These are phyloP conservation scores for Nothopassalora personata DNA, from an alignment of 2,329 filamentous ascomycete species.

Conservation along the genomic window DNA sequence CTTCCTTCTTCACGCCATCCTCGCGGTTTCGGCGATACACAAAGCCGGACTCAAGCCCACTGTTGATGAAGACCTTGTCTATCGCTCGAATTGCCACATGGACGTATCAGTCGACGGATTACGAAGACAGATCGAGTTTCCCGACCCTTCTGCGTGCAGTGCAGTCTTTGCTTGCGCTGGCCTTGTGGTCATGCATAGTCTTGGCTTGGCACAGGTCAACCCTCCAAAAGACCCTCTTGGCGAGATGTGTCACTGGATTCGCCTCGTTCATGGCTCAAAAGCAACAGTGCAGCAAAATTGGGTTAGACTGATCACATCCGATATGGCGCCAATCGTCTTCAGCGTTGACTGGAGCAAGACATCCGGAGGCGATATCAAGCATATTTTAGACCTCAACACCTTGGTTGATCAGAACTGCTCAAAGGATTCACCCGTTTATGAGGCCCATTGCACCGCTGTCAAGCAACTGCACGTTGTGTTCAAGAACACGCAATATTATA, in stretches of 20 bases:
- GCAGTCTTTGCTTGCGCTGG: slow-evolving; percentile 12
- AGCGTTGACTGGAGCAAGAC: not conserved
- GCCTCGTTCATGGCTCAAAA: slow-evolving; percentile 9
- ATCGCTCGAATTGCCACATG: slow-evolving; percentile 13
- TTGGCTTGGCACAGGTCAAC: slow-evolving; percentile 12
- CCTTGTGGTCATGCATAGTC: slow-evolving; percentile 10
- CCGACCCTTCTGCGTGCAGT: slow-evolving; percentile 11
- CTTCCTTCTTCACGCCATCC: slow-evolving; percentile 21
- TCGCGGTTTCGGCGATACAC: slow-evolving; percentile 21
- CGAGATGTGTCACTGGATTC: slow-evolving; percentile 13
- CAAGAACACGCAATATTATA: slow-evolving; percentile 4
- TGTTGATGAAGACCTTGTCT: slow-evolving; percentile 10
- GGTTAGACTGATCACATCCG: slow-evolving; percentile 10
- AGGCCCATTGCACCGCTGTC: slow-evolving; percentile 7
- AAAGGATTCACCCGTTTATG: not conserved
- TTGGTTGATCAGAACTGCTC: not conserved
- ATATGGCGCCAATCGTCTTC: slow-evolving; percentile 5
- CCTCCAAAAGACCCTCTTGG: slow-evolving; percentile 10
- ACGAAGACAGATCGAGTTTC: slow-evolving; percentile 3
- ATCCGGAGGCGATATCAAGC: not conserved
- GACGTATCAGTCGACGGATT: slow-evolving; percentile 9
- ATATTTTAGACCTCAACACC: slow-evolving; percentile 8
- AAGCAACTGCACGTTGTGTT: slow-evolving; percentile 12
- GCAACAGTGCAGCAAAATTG: slow-evolving; percentile 11
- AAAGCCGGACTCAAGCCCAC: slow-evolving; percentile 11